phyloP scores from a whole-genome alignment of 179 eudicot species.

The Spinacia oleracea region DNA sequence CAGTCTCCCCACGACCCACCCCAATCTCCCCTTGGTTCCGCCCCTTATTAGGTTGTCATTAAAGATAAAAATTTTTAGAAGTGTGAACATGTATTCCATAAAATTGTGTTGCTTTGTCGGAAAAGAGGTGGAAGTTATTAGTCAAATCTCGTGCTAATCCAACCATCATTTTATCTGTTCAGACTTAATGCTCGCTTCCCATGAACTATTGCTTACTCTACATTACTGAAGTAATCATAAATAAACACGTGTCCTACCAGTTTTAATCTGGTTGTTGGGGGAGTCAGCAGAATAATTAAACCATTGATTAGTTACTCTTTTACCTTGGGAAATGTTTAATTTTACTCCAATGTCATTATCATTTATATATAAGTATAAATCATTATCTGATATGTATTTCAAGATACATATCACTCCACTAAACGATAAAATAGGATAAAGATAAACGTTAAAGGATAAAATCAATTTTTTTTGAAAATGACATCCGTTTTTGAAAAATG shows the following conservation, averaged over 20 bases:
- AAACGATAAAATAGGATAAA: too few relatives aligned
- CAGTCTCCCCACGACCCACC: too few relatives aligned
- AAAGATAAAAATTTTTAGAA: too few relatives aligned
- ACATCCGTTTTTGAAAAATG: too few relatives aligned
- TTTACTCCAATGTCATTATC: background rate
- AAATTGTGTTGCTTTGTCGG: conserved; percentile 24
- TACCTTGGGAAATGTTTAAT: background rate
- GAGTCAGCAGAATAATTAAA: too few relatives aligned
- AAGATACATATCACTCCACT: too few relatives aligned
- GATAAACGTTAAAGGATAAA: too few relatives aligned
- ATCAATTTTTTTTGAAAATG: too few relatives aligned
- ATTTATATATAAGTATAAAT: background rate
- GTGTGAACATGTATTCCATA: too few relatives aligned
- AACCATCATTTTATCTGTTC: background rate
- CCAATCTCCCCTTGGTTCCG: too few relatives aligned
- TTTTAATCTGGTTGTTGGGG: conserved; percentile 2
- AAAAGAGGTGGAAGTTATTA: conserved; percentile 15
- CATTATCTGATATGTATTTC: too few relatives aligned
- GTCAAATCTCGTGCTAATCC: conserved; percentile 33
- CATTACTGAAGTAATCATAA: background rate
- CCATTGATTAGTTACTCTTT: background rate
- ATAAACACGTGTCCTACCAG: background rate
- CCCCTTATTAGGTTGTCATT: too few relatives aligned
- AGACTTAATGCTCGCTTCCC: background rate
- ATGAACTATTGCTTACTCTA: conserved; percentile 3